Base-by-base conservation (phyloP, 129 eudicot genomes). In the Flaveria sonorensis region DNA sequence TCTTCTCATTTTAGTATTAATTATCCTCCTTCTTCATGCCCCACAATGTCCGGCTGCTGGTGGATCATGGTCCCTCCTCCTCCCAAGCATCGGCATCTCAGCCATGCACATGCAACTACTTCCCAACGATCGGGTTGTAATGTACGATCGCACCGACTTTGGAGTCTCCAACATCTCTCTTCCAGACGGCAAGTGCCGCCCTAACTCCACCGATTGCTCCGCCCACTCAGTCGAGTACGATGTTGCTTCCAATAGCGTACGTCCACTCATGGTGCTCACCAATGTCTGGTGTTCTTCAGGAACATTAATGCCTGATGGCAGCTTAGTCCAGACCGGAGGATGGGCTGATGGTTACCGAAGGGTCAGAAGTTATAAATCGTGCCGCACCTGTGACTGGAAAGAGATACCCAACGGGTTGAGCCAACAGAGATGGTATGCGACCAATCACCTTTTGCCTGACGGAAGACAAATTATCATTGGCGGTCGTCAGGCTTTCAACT, bases 91-190 rank as follows among this genome's bases (percentile, higher is more conserved):
- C 3, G 96, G 91, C 72, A 79, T 86, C 55, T 81, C 93, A 0
- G 88, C 96, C 86, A 90, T 90, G 96, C 96, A 88, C 91, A 90
- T 88, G 96, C 96, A 90, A 24, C 96, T 86, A 65, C 84, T 90
- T 19, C 68, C 81, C 71, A 83, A 77, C 74, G 91, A 91, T 68
- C 88, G 85, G 28, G 92, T 91, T 4, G 79, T 91, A 19, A 81
- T 91, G 46, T 88, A 71, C 70, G 97, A 91, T 60, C 85, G 94
- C 15, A 91, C 97, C 0, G 96, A 92, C 46, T 89, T 85, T 64
- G 97, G 96, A 9, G 20, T 9, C 10, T 92, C 97, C 36, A 89
- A 89, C 75, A 83, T 92, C 63, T 85, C 93, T n/a, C 81, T 92
- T 30, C 86, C 96, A 0, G 10, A 72, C 10, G 86, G 85, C 26